Conservation (phyloP, 1,139 yeast genomes). For the Suhomyces wounanorum region DNA sequence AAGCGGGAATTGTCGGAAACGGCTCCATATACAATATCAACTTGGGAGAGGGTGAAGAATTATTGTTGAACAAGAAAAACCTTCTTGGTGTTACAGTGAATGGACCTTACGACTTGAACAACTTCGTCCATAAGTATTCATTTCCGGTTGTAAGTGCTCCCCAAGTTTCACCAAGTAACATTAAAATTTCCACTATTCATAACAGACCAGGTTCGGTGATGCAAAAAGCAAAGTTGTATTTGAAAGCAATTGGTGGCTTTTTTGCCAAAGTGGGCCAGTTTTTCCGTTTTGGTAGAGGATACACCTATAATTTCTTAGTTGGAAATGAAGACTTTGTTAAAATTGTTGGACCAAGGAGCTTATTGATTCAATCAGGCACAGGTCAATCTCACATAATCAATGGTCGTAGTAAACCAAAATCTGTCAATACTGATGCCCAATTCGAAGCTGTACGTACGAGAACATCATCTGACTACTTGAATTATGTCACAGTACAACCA, state of each 20-base stretch:
- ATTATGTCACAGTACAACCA: slow-evolving; percentile 44
- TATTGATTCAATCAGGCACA: slow-evolving; percentile 48
- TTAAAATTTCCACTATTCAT: slow-evolving; percentile 10
- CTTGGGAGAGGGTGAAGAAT: slow-evolving; percentile 48
- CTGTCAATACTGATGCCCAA: neutral
- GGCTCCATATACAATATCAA: slow-evolving; percentile 57
- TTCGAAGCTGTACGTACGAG: slow-evolving; percentile 5
- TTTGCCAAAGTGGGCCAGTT: slow-evolving; percentile 3
- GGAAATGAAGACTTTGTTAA: slow-evolving; percentile 46
- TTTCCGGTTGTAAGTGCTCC: slow-evolving; percentile 17
- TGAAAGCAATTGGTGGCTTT: slow-evolving; percentile 6
- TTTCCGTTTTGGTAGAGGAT: slow-evolving; percentile 3
- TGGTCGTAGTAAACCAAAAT: slow-evolving; percentile 1
- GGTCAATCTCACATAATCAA: slow-evolving; percentile 2
- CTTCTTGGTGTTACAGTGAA: slow-evolving; percentile 54
- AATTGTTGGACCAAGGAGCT: slow-evolving; percentile 56
- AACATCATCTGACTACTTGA: slow-evolving; percentile 44
- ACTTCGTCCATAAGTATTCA: slow-evolving; percentile 34
- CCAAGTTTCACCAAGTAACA: neutral
- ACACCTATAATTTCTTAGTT: slow-evolving; percentile 23
- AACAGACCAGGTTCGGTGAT: slow-evolving; percentile 11
- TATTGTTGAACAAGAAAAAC: slow-evolving; percentile 48
- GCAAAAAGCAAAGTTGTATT: slow-evolving; percentile 12
- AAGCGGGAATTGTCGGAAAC: slow-evolving; percentile 54
- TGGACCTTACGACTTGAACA: slow-evolving; percentile 49